phyloP scores from a whole-genome alignment of 768 basidiomycete genomes.

The Nidula microcarpa region DNA sequence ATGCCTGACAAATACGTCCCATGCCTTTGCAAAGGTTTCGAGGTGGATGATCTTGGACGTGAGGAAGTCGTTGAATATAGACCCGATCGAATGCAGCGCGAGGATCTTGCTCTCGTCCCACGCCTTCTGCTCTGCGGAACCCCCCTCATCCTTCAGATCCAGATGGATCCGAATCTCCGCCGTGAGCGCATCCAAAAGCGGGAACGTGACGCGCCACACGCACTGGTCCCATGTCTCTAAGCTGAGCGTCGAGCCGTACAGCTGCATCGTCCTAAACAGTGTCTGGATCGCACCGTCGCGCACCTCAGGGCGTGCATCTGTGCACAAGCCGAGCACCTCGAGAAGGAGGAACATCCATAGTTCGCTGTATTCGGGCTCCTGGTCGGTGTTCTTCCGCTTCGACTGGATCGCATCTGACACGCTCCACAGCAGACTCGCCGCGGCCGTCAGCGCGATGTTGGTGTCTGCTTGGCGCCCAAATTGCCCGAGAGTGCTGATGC shows the following conservation, averaged over 20 bases:
- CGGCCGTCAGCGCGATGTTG: slow-evolving; percentile 93
- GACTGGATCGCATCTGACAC: slow-evolving; percentile 94
- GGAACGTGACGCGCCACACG: slow-evolving; percentile 89
- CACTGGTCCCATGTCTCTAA: slow-evolving; percentile 85
- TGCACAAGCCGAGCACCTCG: slow-evolving; percentile 80
- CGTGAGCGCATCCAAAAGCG: slow-evolving; percentile 72
- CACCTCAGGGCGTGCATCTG: slow-evolving; percentile 82
- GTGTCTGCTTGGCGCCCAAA: slow-evolving; percentile 94
- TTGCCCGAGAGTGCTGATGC: slow-evolving; percentile 86
- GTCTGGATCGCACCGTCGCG: slow-evolving; percentile 94
- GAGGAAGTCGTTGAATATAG: slow-evolving; percentile 81
- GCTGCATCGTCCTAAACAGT: slow-evolving; percentile 87
- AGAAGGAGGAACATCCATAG: slow-evolving; percentile 93
- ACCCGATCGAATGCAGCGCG: slow-evolving; percentile 78
- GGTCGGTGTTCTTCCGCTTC: slow-evolving; percentile 61
- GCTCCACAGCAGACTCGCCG: slow-evolving; percentile 91
- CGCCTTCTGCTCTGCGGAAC: slow-evolving; percentile 30
- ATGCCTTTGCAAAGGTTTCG: slow-evolving; percentile 64
- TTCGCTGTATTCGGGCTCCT: slow-evolving; percentile 72
- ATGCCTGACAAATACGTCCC: slow-evolving; percentile 71
- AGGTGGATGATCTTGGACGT: slow-evolving; percentile 70
- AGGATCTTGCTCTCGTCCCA: slow-evolving; percentile 91
- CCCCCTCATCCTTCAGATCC: slow-evolving; percentile 12
- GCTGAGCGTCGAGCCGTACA: slow-evolving; percentile 87
- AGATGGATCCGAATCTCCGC: slow-evolving; percentile 45